phyloP scores from a whole-genome alignment of 139 green algal genomes.

The Chlorella vulgaris region DNA sequence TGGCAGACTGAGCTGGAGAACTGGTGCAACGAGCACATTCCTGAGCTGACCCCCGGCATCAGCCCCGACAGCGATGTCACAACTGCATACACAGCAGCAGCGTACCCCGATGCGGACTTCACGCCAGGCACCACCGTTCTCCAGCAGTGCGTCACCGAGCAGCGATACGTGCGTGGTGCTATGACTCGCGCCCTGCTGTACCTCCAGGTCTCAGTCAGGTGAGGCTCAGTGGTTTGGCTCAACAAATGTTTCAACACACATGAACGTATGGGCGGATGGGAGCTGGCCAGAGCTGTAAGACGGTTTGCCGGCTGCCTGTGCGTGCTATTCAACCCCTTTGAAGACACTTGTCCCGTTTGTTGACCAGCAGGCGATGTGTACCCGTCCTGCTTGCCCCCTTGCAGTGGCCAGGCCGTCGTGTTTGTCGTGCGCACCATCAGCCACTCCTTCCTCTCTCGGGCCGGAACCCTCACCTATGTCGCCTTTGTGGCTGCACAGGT shows the following conservation, averaged over 20 bases:
- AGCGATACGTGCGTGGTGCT: conserved; percentile 72
- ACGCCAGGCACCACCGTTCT: conserved; percentile 23
- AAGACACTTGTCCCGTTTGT: not conserved
- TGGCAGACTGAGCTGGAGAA: not conserved
- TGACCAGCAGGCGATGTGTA: too few species aligned
- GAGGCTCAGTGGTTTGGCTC: not conserved
- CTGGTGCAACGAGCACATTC: not conserved
- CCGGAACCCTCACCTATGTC: conserved; percentile 73
- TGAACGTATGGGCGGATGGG: too few species aligned
- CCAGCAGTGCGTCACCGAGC: conserved; percentile 77
- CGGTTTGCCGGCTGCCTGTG: not conserved
- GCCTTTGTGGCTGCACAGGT: conserved; percentile 79
- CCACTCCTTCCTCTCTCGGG: conserved; percentile 60
- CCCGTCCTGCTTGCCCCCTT: conserved; percentile 55
- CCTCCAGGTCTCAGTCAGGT: conserved; percentile 56
- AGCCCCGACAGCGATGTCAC: too few species aligned
- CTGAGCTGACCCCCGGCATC: not conserved
- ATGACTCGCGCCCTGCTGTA: conserved; percentile 79
- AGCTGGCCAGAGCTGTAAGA: too few species aligned
- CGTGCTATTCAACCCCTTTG: not conserved
- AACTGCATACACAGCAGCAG: too few species aligned
- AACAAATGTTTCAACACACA: not conserved
- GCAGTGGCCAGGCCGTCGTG: conserved; percentile 75
- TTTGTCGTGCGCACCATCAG: conserved; percentile 76
- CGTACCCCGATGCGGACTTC: not conserved